A percentile compares a stretch with the other conserved stretches of the same genome.
Conservation (phyloP, 176 grass and related monocot species). For the Olyra latifolia region DNA sequence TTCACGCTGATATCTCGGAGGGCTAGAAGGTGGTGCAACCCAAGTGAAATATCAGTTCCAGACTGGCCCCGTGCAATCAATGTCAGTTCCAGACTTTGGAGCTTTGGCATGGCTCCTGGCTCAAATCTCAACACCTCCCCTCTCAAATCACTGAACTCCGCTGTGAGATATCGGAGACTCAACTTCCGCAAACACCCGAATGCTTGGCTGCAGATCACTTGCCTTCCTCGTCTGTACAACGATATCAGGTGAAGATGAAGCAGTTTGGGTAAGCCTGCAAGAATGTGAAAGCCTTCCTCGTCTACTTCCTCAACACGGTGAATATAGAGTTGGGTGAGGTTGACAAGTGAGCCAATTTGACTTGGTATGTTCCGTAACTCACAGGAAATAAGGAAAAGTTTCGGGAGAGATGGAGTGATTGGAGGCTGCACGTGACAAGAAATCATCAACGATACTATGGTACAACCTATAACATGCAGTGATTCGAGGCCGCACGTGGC, state of each 20-base stretch:
- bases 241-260: neutral
- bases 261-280: constrained; percentile 4
- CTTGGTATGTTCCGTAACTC: neutral
- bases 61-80: no score
- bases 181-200: neutral
- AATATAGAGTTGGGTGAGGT: neutral
- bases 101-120: constrained; percentile 11
- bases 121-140: neutral
- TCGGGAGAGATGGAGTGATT: neutral
- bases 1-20: no score
- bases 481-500: neutral
- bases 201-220: neutral
- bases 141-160: no score
- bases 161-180: neutral
- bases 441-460: no score
- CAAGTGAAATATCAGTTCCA: no score
- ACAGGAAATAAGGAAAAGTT: neutral
- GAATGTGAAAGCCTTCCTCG: neutral
- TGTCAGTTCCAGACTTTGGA: neutral
- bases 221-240: no score
- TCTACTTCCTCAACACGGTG: neutral
- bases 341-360: neutral
- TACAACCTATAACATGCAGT: no score
- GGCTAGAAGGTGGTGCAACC: no score
- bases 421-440: no score